phyloP scores from a whole-genome alignment of 208 protist species.

The Acanthamoeba sp. region DNA sequence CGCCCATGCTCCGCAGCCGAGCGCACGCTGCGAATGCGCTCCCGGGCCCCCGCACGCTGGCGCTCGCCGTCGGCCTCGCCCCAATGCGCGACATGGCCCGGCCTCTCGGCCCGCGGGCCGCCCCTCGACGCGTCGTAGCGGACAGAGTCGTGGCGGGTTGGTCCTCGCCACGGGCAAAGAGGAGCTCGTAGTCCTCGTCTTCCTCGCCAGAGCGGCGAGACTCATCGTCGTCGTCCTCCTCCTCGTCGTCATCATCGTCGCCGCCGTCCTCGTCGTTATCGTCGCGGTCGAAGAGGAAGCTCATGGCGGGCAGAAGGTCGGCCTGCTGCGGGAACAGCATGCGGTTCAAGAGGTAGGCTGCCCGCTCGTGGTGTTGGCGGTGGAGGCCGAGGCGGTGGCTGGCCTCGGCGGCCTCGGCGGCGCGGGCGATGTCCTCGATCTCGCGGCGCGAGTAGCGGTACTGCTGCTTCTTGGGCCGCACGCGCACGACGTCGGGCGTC shows the following conservation, averaged over 20 bases:
- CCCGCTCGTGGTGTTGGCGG: neutral
- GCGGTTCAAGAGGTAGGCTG: neutral
- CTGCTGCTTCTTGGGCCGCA: conserved; percentile 57
- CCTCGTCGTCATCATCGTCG: neutral
- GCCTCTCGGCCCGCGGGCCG: no score
- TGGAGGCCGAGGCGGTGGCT: neutral
- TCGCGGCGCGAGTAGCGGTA: conserved; percentile 57
- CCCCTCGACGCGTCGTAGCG: neutral
- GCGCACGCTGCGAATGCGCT: neutral
- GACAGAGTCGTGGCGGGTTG: no score
- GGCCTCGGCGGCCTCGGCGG: neutral
- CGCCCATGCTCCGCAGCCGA: neutral
- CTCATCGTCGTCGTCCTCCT: neutral
- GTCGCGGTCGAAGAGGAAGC: neutral
- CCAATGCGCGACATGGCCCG: neutral
- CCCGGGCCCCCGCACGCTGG: neutral
- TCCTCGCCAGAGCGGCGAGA: neutral
- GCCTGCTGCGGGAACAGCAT: neutral
- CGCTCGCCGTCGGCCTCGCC: neutral
- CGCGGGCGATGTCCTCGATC: conserved; percentile 59
- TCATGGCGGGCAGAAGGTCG: neutral
- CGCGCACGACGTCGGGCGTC: conserved; percentile 22
- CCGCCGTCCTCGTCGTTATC: neutral
- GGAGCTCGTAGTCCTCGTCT: neutral
- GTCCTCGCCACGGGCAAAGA: neutral